phyloP scores from a whole-genome alignment of 495 filamentous ascomycete species.

The Penicillium arizonense region DNA sequence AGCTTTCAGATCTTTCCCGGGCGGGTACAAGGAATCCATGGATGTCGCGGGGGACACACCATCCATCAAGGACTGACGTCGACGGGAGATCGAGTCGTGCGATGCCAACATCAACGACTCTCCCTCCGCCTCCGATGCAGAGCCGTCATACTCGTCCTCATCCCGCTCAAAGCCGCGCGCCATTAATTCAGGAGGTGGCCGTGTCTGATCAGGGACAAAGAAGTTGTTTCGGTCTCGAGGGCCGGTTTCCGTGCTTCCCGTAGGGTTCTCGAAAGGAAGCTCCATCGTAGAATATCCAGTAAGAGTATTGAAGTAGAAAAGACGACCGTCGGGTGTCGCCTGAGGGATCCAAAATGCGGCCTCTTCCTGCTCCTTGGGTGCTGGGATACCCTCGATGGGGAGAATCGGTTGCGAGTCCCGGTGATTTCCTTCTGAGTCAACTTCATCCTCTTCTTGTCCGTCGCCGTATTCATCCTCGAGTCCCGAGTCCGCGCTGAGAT shows the following conservation, averaged over 20 bases:
- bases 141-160: conserved; percentile 81
- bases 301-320: conserved; percentile 98
- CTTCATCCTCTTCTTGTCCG: conserved; percentile 62
- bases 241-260: conserved; percentile 74
- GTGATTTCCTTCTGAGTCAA: conserved; percentile 60
- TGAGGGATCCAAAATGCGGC: conserved; percentile 98
- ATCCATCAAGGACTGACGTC: conserved; percentile 66
- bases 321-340: conserved; percentile 84
- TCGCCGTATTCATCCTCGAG: conserved; percentile 68
- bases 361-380: conserved; percentile 71
- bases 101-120: conserved; percentile 59
- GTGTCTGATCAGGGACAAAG: conserved; percentile 83
- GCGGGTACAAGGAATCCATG: conserved; percentile 78
- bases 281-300: conserved; percentile 93
- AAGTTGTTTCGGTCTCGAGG: conserved; percentile 86
- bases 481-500: conserved; percentile 57
- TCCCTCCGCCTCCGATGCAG: conserved; percentile 84
- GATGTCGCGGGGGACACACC: conserved; percentile 86
- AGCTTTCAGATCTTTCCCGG: conserved; percentile 22
- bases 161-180: conserved; percentile 77
- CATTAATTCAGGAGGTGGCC: conserved; percentile 90
- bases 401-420: conserved; percentile 55
- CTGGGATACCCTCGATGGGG: conserved; percentile 64
- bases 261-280: conserved; percentile 87
- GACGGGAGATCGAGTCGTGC: conserved; percentile 56